These are phyloP conservation scores for Chaetomium cochliodes DNA, from an alignment of 495 filamentous ascomycete genomes.

Conservation along the genomic window DNA sequence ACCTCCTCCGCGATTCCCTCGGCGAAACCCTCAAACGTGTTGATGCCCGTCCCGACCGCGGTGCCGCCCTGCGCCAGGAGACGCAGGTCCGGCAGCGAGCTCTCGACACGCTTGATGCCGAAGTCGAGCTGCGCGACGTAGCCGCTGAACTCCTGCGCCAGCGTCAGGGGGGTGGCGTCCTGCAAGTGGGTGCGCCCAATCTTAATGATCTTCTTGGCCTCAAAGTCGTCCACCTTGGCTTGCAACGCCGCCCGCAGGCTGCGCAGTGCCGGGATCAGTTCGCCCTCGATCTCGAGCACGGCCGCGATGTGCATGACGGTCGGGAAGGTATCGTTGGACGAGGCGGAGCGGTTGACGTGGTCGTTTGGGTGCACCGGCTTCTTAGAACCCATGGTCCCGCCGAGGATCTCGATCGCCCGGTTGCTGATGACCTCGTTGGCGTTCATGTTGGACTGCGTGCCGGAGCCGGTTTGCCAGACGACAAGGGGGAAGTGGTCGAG, in stretches of 20 bases:
- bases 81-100: conserved; percentile 76
- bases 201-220: conserved; percentile 86
- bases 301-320: conserved; percentile 99
- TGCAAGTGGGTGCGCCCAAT: conserved; percentile 98
- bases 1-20: conserved; percentile 89
- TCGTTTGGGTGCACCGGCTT: conserved; percentile 99
- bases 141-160: conserved; percentile 97
- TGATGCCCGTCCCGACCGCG: conserved; percentile 94
- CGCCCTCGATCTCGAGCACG: conserved; percentile 84
- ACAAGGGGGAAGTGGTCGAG: conserved; percentile 98
- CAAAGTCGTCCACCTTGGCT: conserved; percentile 85
- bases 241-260: conserved; percentile 79
- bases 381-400: conserved; percentile 90
- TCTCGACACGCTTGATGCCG: conserved; percentile 84
- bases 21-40: conserved; percentile 95
- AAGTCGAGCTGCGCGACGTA: conserved; percentile 92
- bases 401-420: conserved; percentile 96
- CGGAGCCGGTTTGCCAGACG: conserved; percentile 98
- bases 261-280: conserved; percentile 78
- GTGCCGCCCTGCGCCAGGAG: conserved; percentile 94
- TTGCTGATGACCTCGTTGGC: conserved; percentile 99
- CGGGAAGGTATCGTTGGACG: conserved; percentile 98
- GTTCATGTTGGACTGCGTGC: conserved; percentile 99
- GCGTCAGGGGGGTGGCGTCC: conserved; percentile 92
- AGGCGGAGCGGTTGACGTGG: conserved; percentile 98